Base-by-base conservation (phyloP, 495 filamentous ascomycete species). In the Penicillium verhagenii region DNA sequence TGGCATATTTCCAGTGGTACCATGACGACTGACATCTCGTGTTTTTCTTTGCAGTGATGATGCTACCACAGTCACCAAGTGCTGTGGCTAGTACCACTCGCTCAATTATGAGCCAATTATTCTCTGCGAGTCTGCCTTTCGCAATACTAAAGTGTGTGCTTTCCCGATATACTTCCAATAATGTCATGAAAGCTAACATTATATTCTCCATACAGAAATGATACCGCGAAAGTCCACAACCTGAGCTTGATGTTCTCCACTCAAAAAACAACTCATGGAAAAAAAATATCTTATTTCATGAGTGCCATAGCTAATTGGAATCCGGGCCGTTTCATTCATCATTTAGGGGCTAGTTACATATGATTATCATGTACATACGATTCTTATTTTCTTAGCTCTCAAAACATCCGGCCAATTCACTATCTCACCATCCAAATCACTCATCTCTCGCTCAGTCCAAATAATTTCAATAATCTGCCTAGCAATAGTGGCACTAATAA, bases 1-100 rank as follows among this genome's bases (percentile, higher is more conserved):
- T 4, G 8, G 25, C 19, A 2, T 20, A 37, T 25, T 31, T 19
- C 14, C 14, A 18, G 25, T 13, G 14, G 13, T 21, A 20, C n/a
- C 3, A 19, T 16, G 20, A 37, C 19, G 1, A 33, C 23, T 50
- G 24, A 50, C 28, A 6, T 7, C 18, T 20, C 26, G 6, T 16
- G 14, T 4, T 23, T 16, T 0, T 5, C 29, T 28, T 29, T 37
- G 25, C 51, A 72, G 71, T 43, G 71, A 66, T 42, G 71, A 74
- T 60, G 68, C 69, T 9, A 62, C 58, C 4, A 45, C 65, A 4
- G 67, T 72, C 9, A 73, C 71, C 19, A 69, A 70, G 49, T 72
- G 67, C 55, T 69, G 67, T 54, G 69, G 67, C 13, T 72, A 54
- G 40, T 8, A 23, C n/a, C n/a, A n/a, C n/a, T n/a, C n/a, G n/a